Percentiles rank a stretch among this genome's conserved stretches.
These are phyloP conservation scores for Pythium insidiosum DNA, from an alignment of 352 stramenopile species.

Conservation along the genomic window DNA sequence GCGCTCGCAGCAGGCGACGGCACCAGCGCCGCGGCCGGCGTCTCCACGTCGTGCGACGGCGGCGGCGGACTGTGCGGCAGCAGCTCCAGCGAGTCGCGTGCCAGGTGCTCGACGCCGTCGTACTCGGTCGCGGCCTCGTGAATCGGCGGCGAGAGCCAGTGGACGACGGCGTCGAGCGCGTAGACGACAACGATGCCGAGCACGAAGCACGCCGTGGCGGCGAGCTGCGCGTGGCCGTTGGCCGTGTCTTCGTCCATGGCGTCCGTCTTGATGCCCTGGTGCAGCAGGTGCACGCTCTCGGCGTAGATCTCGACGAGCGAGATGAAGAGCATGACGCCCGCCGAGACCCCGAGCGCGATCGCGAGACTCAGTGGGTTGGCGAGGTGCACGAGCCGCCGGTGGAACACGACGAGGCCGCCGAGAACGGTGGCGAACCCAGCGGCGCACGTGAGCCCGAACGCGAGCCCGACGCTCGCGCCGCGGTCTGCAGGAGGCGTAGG, in stretches of 20 bases:
- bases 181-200: conserved; percentile 66
- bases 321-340: conserved; percentile 75
- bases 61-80: neutral
- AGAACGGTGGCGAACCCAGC: conserved; percentile 36
- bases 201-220: conserved; percentile 81
- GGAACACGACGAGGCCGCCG: conserved; percentile 41
- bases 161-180: conserved; percentile 35
- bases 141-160: conserved; percentile 23
- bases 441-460: conserved; percentile 29
- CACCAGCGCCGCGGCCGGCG: neutral
- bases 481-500: neutral
- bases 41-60: neutral
- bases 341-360: conserved; percentile 74
- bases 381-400: conserved; percentile 25
- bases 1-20: neutral
- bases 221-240: conserved; percentile 50
- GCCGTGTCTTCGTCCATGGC: conserved; percentile 17
- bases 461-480: conserved; percentile 12
- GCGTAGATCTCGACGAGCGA: conserved; percentile 55
- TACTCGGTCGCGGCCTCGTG: conserved; percentile 12
- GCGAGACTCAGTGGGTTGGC: conserved; percentile 48
- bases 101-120: conserved; percentile 10
- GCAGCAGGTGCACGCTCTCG: conserved; percentile 23
- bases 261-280: conserved; percentile 20
- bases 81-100: neutral